A percentile compares a stretch with the other conserved stretches of the same genome.
Conservation (phyloP, 306 rosid genomes). For the Glycine tomentella region DNA sequence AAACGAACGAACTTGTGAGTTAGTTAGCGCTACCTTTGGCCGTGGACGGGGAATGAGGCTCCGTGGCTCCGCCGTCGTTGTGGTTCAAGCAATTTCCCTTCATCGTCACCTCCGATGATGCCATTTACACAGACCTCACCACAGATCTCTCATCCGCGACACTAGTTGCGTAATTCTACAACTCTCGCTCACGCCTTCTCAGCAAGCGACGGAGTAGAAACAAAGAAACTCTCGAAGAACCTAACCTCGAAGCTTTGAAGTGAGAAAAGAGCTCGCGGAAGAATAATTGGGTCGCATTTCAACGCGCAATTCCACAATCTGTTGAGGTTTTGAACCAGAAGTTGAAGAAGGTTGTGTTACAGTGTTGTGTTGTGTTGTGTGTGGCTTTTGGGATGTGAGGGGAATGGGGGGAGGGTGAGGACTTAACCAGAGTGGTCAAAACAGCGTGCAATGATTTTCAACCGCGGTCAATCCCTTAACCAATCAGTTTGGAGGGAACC, state of each 20-base stretch:
- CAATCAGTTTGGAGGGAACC: conserved; percentile 26
- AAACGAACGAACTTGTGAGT: conserved; percentile 21
- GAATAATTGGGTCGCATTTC: background rate
- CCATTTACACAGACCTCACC: conserved; percentile 60
- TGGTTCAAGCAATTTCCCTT: conserved; percentile 64
- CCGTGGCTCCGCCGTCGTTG: conserved; percentile 20
- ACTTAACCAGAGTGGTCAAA: conserved; percentile 68
- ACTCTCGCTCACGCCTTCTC: background rate
- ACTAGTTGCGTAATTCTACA: conserved; percentile 17
- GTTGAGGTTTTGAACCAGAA: background rate
- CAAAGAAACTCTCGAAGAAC: background rate
- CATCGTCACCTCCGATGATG: conserved; percentile 67
- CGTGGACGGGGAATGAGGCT: conserved; percentile 44
- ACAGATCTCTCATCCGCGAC: conserved; percentile 75
- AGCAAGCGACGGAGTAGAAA: too few species aligned
- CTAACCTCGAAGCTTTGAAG: conserved; percentile 21
- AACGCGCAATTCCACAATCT: conserved; percentile 22
- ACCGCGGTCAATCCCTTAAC: conserved; percentile 76
- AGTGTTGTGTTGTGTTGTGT: background rate
- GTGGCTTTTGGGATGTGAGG: background rate
- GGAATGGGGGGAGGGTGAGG: background rate
- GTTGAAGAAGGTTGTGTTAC: background rate
- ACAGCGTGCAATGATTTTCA: conserved; percentile 64
- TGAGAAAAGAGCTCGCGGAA: conserved; percentile 9
- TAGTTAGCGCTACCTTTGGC: conserved; percentile 49